Percentiles rank a stretch among this genome's conserved stretches.
Conservation (phyloP, 208 protist genomes). For the Herpetomonas tarakana region DNA sequence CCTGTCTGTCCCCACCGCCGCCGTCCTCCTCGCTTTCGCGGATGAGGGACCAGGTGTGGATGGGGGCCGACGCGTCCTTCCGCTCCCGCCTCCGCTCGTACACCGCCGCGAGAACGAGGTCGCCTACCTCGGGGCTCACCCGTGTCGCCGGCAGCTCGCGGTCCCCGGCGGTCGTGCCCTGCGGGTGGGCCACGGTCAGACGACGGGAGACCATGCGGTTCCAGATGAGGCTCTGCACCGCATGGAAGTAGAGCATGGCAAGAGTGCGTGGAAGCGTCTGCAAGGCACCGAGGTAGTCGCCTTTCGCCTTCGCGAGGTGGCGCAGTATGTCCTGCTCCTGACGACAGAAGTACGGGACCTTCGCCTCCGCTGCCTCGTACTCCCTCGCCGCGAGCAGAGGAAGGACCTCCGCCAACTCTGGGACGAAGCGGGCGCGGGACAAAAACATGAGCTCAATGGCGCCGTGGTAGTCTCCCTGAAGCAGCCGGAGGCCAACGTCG, state of each 20-base stretch:
- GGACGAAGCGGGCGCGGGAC: conserved; percentile 55
- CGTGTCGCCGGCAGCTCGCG: conserved; percentile 63
- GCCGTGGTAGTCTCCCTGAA: conserved; percentile 66
- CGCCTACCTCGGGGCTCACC: conserved; percentile 56
- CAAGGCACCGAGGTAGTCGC: conserved; percentile 76
- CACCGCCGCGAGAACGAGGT: conserved; percentile 71
- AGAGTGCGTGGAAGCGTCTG: conserved; percentile 78
- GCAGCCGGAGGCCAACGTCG: conserved; percentile 80
- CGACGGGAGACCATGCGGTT: conserved; percentile 90
- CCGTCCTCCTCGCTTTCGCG: conserved; percentile 4
- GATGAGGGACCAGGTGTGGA: background rate
- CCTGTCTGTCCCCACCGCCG: background rate
- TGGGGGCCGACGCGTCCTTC: background rate
- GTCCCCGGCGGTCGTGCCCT: conserved; percentile 65
- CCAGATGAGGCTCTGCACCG: conserved; percentile 93
- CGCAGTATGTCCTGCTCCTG: conserved; percentile 84
- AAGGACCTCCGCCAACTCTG: conserved; percentile 36
- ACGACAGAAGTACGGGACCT: conserved; percentile 69
- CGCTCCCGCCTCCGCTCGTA: conserved; percentile 19
- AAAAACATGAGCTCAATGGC: conserved; percentile 72
- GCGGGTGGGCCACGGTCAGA: conserved; percentile 33
- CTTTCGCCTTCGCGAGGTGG: conserved; percentile 53
- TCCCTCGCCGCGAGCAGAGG: conserved; percentile 23
- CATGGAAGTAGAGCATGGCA: conserved; percentile 92
- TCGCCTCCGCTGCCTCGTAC: conserved; percentile 46